These are phyloP conservation scores for Orychophragmus violaceus DNA, from an alignment of 345 rosid genomes.

Conservation along the genomic window DNA sequence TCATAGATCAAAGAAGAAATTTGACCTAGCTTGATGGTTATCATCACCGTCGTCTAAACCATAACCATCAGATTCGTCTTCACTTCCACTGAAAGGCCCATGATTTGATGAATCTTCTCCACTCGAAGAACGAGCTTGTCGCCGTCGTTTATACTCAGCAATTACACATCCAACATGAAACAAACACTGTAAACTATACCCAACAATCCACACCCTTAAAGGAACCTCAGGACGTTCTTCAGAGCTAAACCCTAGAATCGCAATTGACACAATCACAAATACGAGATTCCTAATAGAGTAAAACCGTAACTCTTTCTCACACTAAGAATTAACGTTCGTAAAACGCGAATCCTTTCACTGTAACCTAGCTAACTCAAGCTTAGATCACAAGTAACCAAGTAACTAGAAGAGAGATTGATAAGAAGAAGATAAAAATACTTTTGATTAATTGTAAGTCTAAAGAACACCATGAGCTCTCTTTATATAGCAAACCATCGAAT, in stretches of 20 bases:
- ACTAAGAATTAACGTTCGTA: too few species aligned
- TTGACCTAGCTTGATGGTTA: constrained; percentile 45
- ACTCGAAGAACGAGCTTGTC: constrained; percentile 21
- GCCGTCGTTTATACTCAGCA: constrained; percentile 47
- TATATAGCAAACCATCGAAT: too few species aligned
- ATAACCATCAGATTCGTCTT: constrained; percentile 33
- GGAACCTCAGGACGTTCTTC: constrained; percentile 57
- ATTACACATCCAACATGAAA: constrained; percentile 58
- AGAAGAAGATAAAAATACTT: too few species aligned
- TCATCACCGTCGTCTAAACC: constrained; percentile 24
- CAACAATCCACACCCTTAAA: constrained; percentile 62
- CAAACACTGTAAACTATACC: constrained; percentile 58
- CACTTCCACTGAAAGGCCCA: constrained; percentile 26
- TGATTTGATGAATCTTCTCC: constrained; percentile 19
- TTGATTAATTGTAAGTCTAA: too few species aligned
- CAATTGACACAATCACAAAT: constrained; percentile 43
- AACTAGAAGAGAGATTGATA: too few species aligned
- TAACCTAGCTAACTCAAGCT: too few species aligned
- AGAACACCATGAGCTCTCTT: too few species aligned
- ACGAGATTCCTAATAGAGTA: too few species aligned
- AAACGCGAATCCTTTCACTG: too few species aligned
- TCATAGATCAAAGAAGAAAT: too few species aligned
- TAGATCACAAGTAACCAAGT: too few species aligned
- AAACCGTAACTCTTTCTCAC: too few species aligned
- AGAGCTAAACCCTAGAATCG: constrained; percentile 41